Evolutionary conservation across 2,329 filamentous ascomycete genomes (phyloP), one percentile per base, ranked within the genome.

Genomic region (Claviceps citrina): DNA sequence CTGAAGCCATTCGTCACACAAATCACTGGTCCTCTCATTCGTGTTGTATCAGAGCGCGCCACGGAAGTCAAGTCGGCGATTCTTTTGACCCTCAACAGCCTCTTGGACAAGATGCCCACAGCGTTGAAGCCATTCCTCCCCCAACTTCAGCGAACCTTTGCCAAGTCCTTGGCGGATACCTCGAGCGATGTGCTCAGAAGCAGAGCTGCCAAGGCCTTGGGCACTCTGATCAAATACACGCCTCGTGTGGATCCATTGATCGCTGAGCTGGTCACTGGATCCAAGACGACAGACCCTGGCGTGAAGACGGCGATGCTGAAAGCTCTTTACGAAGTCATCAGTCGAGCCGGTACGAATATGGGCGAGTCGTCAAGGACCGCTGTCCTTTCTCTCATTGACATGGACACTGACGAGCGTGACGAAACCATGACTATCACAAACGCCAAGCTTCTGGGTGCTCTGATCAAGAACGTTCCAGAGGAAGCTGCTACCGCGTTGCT

Each of bases 271-370:
- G 86, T 96, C 16, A 83, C 91, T n/a, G 91, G 91, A 35, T 91
- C 86, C 20, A 95, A 89, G 67, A 96, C 91, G 0, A 46, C 54
- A 18, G 89, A 96, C 54, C 56, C 76, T 5, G 89, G 89, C 34
- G 91, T 98, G 47, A 84, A 77, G 61, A 91, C 82, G 48, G 91
- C 91, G 22, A 98, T 98, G 91, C 71, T 98, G 52, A 94, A 93
- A 66, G 91, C 91, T 3, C 64, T 98, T 34, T 95, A 93, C 55
- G 89, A 96, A 55, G 91, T 98, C 24, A 81, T 98, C 44, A 89
- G 84, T 67, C 94, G 94, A 62, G 89, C 87, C 15, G 91, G 91
- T 40, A 71, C 71, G 43, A 95, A 89, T 61, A 98, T 98, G 91
- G 87, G 84, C 51, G 91, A 96, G 52, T 66, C 78, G 18, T 95